These are phyloP conservation scores for Cyclocybe aegerita DNA, from an alignment of 768 basidiomycete genomes.

Conservation along the genomic window DNA sequence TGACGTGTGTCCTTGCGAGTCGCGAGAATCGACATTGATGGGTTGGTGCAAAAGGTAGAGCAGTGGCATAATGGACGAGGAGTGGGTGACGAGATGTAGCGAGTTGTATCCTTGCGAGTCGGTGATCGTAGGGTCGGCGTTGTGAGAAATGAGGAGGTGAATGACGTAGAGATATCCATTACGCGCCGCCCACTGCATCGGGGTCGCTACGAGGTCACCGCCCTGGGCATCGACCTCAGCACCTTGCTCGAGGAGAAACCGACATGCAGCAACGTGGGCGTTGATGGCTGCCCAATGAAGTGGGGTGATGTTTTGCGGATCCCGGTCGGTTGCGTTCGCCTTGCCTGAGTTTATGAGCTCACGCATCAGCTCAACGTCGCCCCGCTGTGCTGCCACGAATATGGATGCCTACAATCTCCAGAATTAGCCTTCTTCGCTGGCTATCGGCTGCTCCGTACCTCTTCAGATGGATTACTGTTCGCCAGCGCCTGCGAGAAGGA, in stretches of 20 bases:
- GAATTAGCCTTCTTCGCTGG: background rate
- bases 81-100: slow-evolving; percentile 93
- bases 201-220: slow-evolving; percentile 91
- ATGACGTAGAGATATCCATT: slow-evolving; percentile 97
- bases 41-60: slow-evolving; percentile 92
- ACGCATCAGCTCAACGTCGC: slow-evolving; percentile 67
- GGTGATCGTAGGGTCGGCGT: slow-evolving; percentile 87
- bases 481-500: slow-evolving; percentile 44
- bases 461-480: slow-evolving; percentile 28
- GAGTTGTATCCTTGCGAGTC: slow-evolving; percentile 97
- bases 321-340: slow-evolving; percentile 74
- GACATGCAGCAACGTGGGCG: slow-evolving; percentile 86
- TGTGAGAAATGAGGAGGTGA: slow-evolving; percentile 85
- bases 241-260: slow-evolving; percentile 85
- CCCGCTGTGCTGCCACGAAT: slow-evolving; percentile 85
- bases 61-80: slow-evolving; percentile 91
- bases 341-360: slow-evolving; percentile 70
- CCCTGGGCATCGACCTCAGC: slow-evolving; percentile 94
- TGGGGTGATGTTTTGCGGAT: slow-evolving; percentile 90
- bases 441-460: slow-evolving; percentile 29
- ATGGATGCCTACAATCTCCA: slow-evolving; percentile 50
- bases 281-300: slow-evolving; percentile 99
- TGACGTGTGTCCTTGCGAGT: slow-evolving; percentile 90
- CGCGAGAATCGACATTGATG: slow-evolving; percentile 85
- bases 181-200: slow-evolving; percentile 97